phyloP scores from a whole-genome alignment of 169 alveolate genomes.

The Plasmodium falciparum region DNA sequence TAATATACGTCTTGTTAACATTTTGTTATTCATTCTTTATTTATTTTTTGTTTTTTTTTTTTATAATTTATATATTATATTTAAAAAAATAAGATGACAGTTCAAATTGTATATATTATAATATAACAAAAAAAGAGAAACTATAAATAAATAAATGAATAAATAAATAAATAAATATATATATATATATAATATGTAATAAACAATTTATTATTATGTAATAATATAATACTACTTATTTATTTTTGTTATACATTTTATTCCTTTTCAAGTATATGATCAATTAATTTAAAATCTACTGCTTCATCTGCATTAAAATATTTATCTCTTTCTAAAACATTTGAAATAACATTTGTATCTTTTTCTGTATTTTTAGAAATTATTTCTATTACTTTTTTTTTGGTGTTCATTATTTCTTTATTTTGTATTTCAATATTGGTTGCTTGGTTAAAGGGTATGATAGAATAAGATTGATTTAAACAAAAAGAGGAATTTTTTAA shows the following conservation, averaged over 20 bases:
- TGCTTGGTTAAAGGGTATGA: conserved; percentile 82
- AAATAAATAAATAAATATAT: neutral
- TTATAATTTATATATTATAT: neutral
- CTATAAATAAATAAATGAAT: neutral
- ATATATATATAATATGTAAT: too few species aligned
- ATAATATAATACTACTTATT: too few species aligned
- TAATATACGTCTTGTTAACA: neutral
- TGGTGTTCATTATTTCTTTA: conserved; percentile 82
- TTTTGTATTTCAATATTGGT: conserved; percentile 82
- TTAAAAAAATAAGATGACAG: neutral
- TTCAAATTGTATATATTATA: neutral
- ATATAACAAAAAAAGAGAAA: neutral
- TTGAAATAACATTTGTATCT: conserved; percentile 27
- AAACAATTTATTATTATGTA: too few species aligned
- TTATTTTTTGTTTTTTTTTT: neutral
- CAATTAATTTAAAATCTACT: conserved; percentile 45
- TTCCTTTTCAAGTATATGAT: conserved; percentile 54
- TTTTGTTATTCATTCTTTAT: conserved; percentile 1
- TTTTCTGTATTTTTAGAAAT: conserved; percentile 80
- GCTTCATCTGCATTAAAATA: conserved; percentile 68
- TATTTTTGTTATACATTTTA: neutral
- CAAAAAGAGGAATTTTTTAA: conserved; percentile 80
- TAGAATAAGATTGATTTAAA: conserved; percentile 79
- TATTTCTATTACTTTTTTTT: conserved; percentile 72
- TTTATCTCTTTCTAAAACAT: conserved; percentile 42